A percentile compares a stretch with the other conserved stretches of the same genome.
Evolutionary conservation across 2,329 filamentous ascomycete species (phyloP).

Genomic region (Trichoderma atroviride): DNA sequence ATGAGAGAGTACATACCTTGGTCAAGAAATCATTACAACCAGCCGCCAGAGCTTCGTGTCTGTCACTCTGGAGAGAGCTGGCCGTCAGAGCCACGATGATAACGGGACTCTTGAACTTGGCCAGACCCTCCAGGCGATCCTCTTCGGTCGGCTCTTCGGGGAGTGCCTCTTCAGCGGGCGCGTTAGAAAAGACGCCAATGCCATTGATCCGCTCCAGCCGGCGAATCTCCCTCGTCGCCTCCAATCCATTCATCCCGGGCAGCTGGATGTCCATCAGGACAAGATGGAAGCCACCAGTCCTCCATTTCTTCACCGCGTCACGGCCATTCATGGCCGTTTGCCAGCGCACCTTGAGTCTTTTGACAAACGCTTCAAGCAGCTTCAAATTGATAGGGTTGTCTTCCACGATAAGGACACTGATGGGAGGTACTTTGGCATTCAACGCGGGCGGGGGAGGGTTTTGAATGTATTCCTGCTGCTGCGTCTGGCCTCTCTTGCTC

Average conservation of each 20-base stretch:
- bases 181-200: conserved; percentile 83
- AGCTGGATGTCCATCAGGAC: conserved; percentile 99
- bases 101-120: conserved; percentile 90
- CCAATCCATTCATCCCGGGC: conserved; percentile 92
- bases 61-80: conserved; percentile 90
- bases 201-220: conserved; percentile 86
- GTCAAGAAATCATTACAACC: conserved; percentile 98
- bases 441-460: conserved; percentile 65
- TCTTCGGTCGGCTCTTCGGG: conserved; percentile 57
- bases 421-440: conserved; percentile 82
- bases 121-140: conserved; percentile 68
- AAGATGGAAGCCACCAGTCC: conserved; percentile 87
- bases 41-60: conserved; percentile 90
- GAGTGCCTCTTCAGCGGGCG: conserved; percentile 51
- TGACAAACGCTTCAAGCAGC: conserved; percentile 92
- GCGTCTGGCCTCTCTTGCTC: conserved; percentile 51
- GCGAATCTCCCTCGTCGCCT: conserved; percentile 93
- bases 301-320: conserved; percentile 93
- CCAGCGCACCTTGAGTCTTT: conserved; percentile 92
- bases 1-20: conserved; percentile 62
- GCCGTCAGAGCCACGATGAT: conserved; percentile 97
- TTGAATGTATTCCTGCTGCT: conserved; percentile 39
- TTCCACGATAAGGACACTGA: conserved; percentile 96
- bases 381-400: conserved; percentile 98
- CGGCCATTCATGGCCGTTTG: conserved; percentile 95